Evolutionary conservation across 768 basidiomycete genomes (phyloP), one percentile per base, ranked within the genome.

Genomic region (Flagelloscypha sp.): DNA sequence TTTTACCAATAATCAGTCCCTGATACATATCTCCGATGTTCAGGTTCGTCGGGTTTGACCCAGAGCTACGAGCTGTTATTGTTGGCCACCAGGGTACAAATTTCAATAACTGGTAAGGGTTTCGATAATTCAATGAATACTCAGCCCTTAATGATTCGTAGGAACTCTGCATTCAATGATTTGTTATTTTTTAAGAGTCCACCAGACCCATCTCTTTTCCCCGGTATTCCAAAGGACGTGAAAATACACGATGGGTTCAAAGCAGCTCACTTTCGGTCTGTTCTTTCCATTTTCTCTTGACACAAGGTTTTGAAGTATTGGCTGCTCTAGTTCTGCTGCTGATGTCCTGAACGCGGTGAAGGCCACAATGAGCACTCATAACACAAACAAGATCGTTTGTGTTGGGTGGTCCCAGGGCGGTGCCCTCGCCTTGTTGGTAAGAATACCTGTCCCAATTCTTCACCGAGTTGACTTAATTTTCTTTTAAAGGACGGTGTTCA

Each of bases 401-500:
- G 47, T 50, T 6, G 65, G 66, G 2, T 65, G 68, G 36, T 67
- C 64, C 1, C 55, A 68, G 4, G 62, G 60, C n/a, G n/a, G n/a
- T n/a, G n/a, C n/a, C n/a, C n/a, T n/a, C n/a, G n/a, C n/a, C n/a
- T n/a, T n/a, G n/a, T n/a, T n/a, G n/a, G n/a, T n/a, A n/a, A n/a
- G n/a, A n/a, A n/a, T n/a, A n/a, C n/a, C n/a, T n/a, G n/a, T n/a
- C n/a, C n/a, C n/a, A n/a, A n/a, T n/a, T 5, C 20, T 12, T 6
- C 22, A 24, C 36, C 7, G 33, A 61, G 72, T 74, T 30, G 76
- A 62, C 22, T 74, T 74, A 2, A 52, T 79, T 33, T 57, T 72
- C 4, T 59, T 75, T 4, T 53, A n/a, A n/a, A 75, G 24, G 70
- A 74, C 37, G 56, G 66, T 6, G 56, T 76, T 13, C 72, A 62